Percentiles rank a stretch among this genome's conserved stretches.
phyloP scores from a whole-genome alignment of 1,139 yeast genomes.

The Ashbya aceris region DNA sequence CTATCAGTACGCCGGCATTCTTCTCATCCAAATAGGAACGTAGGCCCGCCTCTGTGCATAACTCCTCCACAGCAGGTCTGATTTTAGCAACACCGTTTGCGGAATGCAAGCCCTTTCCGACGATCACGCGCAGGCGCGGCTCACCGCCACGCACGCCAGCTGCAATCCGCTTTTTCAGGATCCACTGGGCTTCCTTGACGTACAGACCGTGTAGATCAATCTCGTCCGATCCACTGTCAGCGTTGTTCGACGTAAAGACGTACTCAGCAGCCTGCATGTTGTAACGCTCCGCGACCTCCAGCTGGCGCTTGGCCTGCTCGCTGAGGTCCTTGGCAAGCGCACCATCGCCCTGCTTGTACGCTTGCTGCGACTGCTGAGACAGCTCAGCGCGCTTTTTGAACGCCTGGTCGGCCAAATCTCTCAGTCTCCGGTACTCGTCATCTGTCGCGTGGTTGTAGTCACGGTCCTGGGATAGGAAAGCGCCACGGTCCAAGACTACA shows the following conservation, averaged over 20 bases:
- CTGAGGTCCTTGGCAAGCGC: conserved; percentile 65
- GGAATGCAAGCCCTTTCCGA: conserved; percentile 91
- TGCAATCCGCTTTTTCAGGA: conserved; percentile 63
- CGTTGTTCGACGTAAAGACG: conserved; percentile 80
- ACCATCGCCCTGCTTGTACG: conserved; percentile 67
- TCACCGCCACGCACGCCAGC: conserved; percentile 57
- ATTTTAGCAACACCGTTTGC: conserved; percentile 73
- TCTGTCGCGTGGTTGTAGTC: conserved; percentile 74
- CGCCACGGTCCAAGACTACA: conserved; percentile 17
- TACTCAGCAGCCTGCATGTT: conserved; percentile 83
- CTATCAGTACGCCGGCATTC: conserved; percentile 72
- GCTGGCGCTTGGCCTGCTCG: conserved; percentile 53
- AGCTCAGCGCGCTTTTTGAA: conserved; percentile 47
- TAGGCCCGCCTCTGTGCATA: conserved; percentile 60
- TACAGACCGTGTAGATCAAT: conserved; percentile 89
- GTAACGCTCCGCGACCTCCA: conserved; percentile 52
- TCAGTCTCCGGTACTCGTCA: conserved; percentile 49
- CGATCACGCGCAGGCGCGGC: conserved; percentile 55
- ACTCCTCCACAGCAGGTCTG: conserved; percentile 77
- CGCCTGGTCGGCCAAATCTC: conserved; percentile 63
- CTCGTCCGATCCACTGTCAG: conserved; percentile 75
- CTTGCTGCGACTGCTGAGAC: conserved; percentile 63
- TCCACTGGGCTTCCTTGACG: conserved; percentile 79
- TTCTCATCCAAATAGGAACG: conserved; percentile 53
- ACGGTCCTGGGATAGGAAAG: conserved; percentile 26